Percentiles rank a stretch among this genome's conserved stretches.
Evolutionary conservation across 352 stramenopile species (phyloP).

Genomic region (Globisporangium irregulare): DNA sequence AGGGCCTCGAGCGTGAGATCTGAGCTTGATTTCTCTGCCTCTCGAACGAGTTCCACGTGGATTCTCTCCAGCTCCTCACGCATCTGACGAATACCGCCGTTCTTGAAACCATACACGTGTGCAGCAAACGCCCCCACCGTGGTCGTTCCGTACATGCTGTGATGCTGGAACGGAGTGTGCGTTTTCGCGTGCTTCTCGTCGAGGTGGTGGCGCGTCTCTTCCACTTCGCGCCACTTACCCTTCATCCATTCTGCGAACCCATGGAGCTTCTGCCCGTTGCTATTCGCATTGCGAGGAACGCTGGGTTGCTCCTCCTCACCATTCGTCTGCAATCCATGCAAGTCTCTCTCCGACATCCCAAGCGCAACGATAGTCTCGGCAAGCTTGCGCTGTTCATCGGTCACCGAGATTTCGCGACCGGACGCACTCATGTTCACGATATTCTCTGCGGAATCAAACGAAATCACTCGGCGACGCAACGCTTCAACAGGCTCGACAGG

Average conservation of each 20-base stretch:
- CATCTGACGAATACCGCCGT: conserved; percentile 73
- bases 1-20: conserved; percentile 73
- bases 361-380: conserved; percentile 76
- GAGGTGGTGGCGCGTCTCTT: conserved; percentile 6
- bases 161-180: conserved; percentile 40
- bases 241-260: conserved; percentile 21
- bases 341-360: conserved; percentile 50
- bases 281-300: background rate
- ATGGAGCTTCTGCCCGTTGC: conserved; percentile 10
- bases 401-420: conserved; percentile 33
- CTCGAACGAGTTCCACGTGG: conserved; percentile 41
- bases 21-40: conserved; percentile 48
- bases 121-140: conserved; percentile 83
- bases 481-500: conserved; percentile 59
- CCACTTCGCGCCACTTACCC: conserved; percentile 18
- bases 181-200: conserved; percentile 2
- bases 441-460: conserved; percentile 70
- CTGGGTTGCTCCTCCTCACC: conserved; percentile 8
- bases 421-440: conserved; percentile 61
- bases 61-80: conserved; percentile 61
- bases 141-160: conserved; percentile 74
- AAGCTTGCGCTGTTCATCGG: conserved; percentile 59
- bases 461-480: conserved; percentile 64
- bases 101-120: conserved; percentile 82
- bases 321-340: conserved; percentile 31